Evolutionary conservation across 108 stramenopile species (phyloP), one percentile per base, ranked within the genome.

Genomic region (Skeletonema tropicum): DNA sequence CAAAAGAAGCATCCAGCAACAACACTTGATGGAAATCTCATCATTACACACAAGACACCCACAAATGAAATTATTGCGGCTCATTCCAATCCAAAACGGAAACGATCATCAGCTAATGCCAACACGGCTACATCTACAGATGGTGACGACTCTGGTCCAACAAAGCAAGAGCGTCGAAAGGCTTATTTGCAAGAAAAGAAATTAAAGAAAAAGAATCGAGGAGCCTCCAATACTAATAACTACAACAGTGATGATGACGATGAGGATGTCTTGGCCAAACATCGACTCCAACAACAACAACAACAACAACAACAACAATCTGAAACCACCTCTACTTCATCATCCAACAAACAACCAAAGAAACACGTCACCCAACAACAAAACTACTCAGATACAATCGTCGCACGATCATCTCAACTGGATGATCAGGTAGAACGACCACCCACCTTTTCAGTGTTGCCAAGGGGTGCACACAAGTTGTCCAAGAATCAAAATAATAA

Each of bases 391-490:
- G 39, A 49, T 65, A 66, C 64, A 1, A 32, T 67, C 25, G 11
- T 60, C 23, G 63, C 70, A 12, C 35, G 75, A 36, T 31, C 59
- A 36, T 31, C 59, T 36, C 35, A 36, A 32, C 58, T 82, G 11
- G 75, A 71, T 45, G 70, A 72, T 39, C 80, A 82, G 60, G 80
- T 76, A 33, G 81, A 82, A 26, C 49, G 81, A 25, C 81, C 81
- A 13, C 81, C 81, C 0, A 82, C 57, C 1, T 82, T 82, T 65
- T 42, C 75, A 1, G 30, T 63, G 11, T 57, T 82, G 29, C 81
- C 81, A 26, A 65, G 81, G 0, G 81, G 81, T 12, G 81, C 81
- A 1, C 23, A 26, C 70, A 74, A 74, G 38, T 42, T 49, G 49
- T 57, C 52, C 15, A 81, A 81, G 57, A 70, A 73, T 9, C 19